These are phyloP conservation scores for Diaporthe aspalathi DNA, from an alignment of 2,329 filamentous ascomycete species.

Conservation along the genomic window DNA sequence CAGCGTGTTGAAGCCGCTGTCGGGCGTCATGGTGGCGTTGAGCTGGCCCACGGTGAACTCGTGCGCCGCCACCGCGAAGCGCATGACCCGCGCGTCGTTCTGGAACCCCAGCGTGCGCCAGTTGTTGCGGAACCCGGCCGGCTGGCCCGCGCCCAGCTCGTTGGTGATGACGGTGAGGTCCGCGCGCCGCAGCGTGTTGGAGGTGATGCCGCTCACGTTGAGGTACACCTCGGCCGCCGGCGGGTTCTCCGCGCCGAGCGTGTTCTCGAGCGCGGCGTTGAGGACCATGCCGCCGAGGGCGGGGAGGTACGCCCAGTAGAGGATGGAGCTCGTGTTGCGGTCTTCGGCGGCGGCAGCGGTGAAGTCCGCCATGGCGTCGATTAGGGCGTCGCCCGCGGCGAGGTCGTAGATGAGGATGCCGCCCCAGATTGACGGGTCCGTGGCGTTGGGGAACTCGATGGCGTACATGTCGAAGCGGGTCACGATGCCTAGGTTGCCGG, in stretches of 20 bases:
- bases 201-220: constrained; percentile 46
- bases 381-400: constrained; percentile 9
- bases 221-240: constrained; percentile 52
- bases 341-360: constrained; percentile 37
- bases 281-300: constrained; percentile 47
- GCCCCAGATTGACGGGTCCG: constrained; percentile 31
- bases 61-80: constrained; percentile 14
- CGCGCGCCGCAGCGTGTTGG: constrained; percentile 41
- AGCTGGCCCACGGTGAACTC: constrained; percentile 42
- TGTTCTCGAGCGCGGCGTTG: constrained; percentile 49
- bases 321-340: constrained; percentile 35
- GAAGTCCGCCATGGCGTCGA: constrained; percentile 35
- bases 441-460: constrained; percentile 33
- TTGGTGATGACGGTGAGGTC: constrained; percentile 46
- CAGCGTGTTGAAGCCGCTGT: constrained; percentile 46
- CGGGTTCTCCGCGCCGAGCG: constrained; percentile 44
- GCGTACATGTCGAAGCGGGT: constrained; percentile 46
- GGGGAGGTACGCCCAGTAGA: constrained; percentile 50
- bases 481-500: constrained; percentile 55
- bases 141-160: constrained; percentile 45
- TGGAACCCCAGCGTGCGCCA: constrained; percentile 12
- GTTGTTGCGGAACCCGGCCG: constrained; percentile 38
- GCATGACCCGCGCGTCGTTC: constrained; percentile 26
- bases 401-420: constrained; percentile 26
- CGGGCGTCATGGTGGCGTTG: constrained; percentile 42